Percentiles rank a stretch among this genome's conserved stretches.
phyloP scores from a whole-genome alignment of 805 yeast genomes.

The Lachancea sp. region DNA sequence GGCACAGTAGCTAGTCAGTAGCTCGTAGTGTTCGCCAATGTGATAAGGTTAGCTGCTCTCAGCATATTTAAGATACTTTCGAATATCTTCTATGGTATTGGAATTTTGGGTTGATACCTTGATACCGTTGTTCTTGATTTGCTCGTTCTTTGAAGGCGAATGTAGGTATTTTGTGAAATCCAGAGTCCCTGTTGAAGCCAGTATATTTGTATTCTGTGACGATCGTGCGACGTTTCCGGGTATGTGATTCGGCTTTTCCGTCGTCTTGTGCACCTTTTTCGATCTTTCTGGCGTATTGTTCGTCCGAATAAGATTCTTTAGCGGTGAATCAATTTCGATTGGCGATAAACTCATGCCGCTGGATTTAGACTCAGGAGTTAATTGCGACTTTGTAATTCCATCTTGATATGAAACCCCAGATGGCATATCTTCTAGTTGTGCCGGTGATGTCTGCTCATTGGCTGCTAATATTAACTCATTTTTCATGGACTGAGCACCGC shows the following conservation, averaged over 20 bases:
- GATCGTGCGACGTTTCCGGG: no score
- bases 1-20: no score
- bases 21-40: no score
- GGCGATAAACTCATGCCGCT: conserved; percentile 12
- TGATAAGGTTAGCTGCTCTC: conserved; percentile 10
- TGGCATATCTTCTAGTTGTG: neutral
- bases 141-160: conserved; percentile 5
- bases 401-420: neutral
- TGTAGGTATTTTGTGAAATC: conserved; percentile 17
- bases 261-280: neutral
- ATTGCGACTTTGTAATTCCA: neutral
- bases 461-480: neutral
- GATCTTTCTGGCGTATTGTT: conserved; percentile 18
- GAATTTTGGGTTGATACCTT: conserved; percentile 11
- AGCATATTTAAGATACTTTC: conserved; percentile 24
- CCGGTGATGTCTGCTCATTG: neutral
- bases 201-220: neutral
- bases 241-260: no score
- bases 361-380: conserved; percentile 2
- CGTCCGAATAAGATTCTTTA: conserved; percentile 22
- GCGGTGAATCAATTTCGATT: conserved; percentile 22
- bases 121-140: neutral
- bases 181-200: conserved; percentile 15
- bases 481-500: neutral
- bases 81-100: conserved; percentile 18